phyloP scores from a whole-genome alignment of 805 yeast species.

The Alloascoidea hylecoeti region DNA sequence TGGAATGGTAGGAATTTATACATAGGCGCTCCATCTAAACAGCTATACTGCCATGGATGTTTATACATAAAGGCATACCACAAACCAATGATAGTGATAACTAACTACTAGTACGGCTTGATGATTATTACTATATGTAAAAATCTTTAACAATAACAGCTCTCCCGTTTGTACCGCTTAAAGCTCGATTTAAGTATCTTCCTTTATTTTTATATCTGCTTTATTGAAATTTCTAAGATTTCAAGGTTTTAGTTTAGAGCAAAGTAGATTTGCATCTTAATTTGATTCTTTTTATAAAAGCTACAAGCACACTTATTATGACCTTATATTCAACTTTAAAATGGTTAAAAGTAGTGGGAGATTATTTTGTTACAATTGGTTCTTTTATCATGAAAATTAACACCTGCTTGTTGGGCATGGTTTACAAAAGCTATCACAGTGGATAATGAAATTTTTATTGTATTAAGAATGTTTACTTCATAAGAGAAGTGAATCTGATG shows the following conservation, averaged over 20 bases:
- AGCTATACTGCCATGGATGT: too few species aligned
- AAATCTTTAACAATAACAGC: too few species aligned
- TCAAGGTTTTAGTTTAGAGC: not conserved
- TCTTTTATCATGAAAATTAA: constrained; percentile 22
- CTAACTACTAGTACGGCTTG: too few species aligned
- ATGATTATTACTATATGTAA: too few species aligned
- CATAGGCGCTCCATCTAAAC: too few species aligned
- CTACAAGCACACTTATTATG: not conserved
- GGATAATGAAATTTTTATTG: constrained; percentile 24
- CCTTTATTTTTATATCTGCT: not conserved
- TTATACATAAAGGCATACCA: too few species aligned
- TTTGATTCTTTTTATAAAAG: not conserved
- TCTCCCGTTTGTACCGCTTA: not conserved
- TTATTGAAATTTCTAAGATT: not conserved
- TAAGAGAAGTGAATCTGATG: constrained; percentile 14
- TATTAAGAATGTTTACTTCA: constrained; percentile 24
- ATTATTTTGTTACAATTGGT: constrained; percentile 13
- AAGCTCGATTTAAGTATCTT: too few species aligned
- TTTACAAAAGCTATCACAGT: constrained; percentile 33
- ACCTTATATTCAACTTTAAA: not conserved
- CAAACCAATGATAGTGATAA: too few species aligned
- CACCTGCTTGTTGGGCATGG: constrained; percentile 31
- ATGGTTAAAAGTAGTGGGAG: not conserved
- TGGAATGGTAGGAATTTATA: too few species aligned
- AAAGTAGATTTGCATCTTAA: not conserved